Conservation (phyloP, 1,284 basidiomycete genomes). For the Puccinia polysora region DNA sequence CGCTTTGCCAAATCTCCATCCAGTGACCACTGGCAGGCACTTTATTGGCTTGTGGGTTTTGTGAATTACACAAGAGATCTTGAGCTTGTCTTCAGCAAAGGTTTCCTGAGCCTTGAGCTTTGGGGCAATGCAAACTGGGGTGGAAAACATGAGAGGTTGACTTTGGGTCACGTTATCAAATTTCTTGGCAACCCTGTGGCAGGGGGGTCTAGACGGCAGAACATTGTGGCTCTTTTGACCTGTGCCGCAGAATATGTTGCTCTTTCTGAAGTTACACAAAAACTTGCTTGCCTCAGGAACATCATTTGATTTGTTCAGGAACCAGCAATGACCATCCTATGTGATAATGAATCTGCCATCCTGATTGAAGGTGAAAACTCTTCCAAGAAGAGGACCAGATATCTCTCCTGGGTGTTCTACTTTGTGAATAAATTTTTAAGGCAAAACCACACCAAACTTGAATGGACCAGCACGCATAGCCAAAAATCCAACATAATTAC, state of each 20-base stretch:
- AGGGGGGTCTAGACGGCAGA: background rate
- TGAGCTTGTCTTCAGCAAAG: conserved; percentile 44
- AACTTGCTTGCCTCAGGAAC: background rate
- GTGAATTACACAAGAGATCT: conserved; percentile 57
- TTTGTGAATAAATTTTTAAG: conserved; percentile 17
- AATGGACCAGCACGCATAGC: background rate
- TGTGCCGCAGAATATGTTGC: conserved; percentile 18
- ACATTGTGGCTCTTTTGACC: background rate
- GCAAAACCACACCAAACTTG: background rate
- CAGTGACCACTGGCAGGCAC: conserved; percentile 54
- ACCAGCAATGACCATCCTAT: background rate
- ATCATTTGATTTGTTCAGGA: background rate
- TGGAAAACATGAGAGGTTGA: conserved; percentile 1
- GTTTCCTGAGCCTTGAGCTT: background rate
- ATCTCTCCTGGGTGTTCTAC: background rate
- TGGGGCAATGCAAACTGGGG: conserved; percentile 32
- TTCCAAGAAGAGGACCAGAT: conserved; percentile 8
- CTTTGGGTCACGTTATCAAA: conserved; percentile 1
- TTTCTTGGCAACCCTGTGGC: background rate
- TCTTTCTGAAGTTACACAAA: background rate
- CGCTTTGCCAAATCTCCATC: conserved; percentile 51
- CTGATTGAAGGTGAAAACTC: background rate
- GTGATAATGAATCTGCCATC: conserved; percentile 5
- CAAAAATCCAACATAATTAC: conserved; percentile 9
- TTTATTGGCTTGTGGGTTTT: conserved; percentile 56